Conservation (phyloP, 208 protist species). For the Leishmania arabica region DNA sequence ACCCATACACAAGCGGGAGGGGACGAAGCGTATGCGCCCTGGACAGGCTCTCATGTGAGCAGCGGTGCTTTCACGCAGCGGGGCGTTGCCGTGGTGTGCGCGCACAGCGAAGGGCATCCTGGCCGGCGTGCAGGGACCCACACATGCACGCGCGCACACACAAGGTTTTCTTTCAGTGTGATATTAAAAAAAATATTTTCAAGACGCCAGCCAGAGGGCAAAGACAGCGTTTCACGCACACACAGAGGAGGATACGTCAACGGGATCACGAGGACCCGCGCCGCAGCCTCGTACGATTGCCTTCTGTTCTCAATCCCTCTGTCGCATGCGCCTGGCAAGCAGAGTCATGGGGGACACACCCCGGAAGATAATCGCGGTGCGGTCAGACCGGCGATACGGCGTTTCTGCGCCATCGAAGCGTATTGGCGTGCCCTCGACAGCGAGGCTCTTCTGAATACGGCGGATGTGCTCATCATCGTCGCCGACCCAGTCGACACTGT, state of each 20-base stretch:
- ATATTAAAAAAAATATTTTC: background rate
- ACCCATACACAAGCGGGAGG: background rate
- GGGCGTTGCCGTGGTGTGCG: background rate
- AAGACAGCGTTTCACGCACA: background rate
- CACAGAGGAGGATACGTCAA: background rate
- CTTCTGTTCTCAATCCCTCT: conserved; percentile 1
- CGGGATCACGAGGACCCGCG: background rate
- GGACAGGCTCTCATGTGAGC: background rate
- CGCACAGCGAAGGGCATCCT: background rate
- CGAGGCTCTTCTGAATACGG: conserved; percentile 51
- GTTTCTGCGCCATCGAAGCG: conserved; percentile 67
- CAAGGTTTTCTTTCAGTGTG: background rate
- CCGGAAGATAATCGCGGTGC: conserved; percentile 80
- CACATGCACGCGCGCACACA: background rate
- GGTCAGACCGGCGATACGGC: conserved; percentile 49
- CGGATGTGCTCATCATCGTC: conserved; percentile 81
- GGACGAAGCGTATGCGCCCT: background rate
- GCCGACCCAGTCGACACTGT: conserved; percentile 78
- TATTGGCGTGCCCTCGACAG: conserved; percentile 64
- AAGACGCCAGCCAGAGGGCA: background rate
- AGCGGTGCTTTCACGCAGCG: background rate
- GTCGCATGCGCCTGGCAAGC: conserved; percentile 43
- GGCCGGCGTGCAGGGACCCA: background rate
- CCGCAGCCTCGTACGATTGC: background rate
- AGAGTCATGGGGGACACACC: conserved; percentile 83